phyloP scores from a whole-genome alignment of 768 basidiomycete genomes.

The Serendipita indica region DNA sequence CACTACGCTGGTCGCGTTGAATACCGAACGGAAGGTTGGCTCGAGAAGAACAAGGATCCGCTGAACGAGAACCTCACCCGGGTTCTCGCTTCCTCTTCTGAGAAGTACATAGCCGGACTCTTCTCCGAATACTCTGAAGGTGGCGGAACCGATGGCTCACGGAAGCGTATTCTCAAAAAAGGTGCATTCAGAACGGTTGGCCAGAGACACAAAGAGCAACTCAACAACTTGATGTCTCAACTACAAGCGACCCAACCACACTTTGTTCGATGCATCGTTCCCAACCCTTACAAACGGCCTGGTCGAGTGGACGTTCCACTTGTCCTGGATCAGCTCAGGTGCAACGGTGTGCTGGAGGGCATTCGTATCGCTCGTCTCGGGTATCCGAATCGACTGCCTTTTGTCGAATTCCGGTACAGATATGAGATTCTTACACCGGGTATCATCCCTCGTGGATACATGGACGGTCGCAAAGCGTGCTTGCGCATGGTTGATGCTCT shows the following conservation, averaged over 20 bases:
- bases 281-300: constrained; percentile 82
- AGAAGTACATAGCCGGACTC: constrained; percentile 65
- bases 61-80: constrained; percentile 90
- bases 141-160: constrained; percentile 16
- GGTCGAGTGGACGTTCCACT: constrained; percentile 85
- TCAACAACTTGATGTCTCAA: constrained; percentile 80
- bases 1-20: constrained; percentile 97
- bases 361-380: constrained; percentile 95
- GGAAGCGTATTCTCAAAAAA: constrained; percentile 67
- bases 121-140: constrained; percentile 68
- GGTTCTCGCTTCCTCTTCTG: constrained; percentile 67
- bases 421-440: constrained; percentile 94
- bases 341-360: constrained; percentile 97
- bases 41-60: constrained; percentile 99
- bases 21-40: constrained; percentile 89
- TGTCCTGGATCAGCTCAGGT: constrained; percentile 88
- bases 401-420: constrained; percentile 92
- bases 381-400: constrained; percentile 92
- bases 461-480: constrained; percentile 94
- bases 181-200: constrained; percentile 94
- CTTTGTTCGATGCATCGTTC: constrained; percentile 96
- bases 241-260: constrained; percentile 91
- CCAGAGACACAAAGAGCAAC: constrained; percentile 91
- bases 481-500: constrained; percentile 78
- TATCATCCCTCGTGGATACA: constrained; percentile 85